A percentile compares a stretch with the other conserved stretches of the same genome.
Conservation (phyloP, 2,329 filamentous ascomycete genomes). For the Monosporascus ibericus region DNA sequence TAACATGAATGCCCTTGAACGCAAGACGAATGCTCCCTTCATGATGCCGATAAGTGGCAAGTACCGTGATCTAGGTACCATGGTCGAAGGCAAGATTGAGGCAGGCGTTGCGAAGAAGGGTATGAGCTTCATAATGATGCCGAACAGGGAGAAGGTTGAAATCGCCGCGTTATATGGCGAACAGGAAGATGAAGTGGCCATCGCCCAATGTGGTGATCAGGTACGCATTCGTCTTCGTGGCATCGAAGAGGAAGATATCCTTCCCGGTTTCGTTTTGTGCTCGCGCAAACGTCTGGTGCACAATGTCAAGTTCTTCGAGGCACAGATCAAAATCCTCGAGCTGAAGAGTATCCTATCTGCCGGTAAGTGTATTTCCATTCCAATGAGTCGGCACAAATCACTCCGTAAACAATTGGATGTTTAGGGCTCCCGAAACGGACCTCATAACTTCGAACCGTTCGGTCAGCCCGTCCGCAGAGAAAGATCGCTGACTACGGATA, state of each 20-base stretch:
- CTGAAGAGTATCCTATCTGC: constrained; percentile 90
- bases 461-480: background rate
- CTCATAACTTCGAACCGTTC: too few relatives aligned
- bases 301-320: constrained; percentile 84
- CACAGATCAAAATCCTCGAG: constrained; percentile 92
- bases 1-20: constrained; percentile 83
- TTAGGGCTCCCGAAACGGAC: too few relatives aligned
- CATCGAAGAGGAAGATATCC: constrained; percentile 94
- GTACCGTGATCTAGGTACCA: constrained; percentile 94
- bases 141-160: constrained; percentile 75
- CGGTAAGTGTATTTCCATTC: constrained; percentile 26
- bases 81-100: constrained; percentile 97
- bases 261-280: constrained; percentile 93
- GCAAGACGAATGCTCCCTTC: constrained; percentile 95
- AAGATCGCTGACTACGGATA: background rate
- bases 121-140: constrained; percentile 86
- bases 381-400: too few relatives aligned
- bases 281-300: constrained; percentile 91
- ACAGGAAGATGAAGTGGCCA: constrained; percentile 82
- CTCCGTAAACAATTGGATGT: too few relatives aligned
- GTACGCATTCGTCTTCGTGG: constrained; percentile 87
- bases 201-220: constrained; percentile 88
- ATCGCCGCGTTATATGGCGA: constrained; percentile 88
- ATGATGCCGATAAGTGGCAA: constrained; percentile 98
- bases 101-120: constrained; percentile 91